Evolutionary conservation across 176 grass and related monocot genomes (phyloP), one percentile per base, ranked within the genome.

Genomic region (Neostapfia colusana): DNA sequence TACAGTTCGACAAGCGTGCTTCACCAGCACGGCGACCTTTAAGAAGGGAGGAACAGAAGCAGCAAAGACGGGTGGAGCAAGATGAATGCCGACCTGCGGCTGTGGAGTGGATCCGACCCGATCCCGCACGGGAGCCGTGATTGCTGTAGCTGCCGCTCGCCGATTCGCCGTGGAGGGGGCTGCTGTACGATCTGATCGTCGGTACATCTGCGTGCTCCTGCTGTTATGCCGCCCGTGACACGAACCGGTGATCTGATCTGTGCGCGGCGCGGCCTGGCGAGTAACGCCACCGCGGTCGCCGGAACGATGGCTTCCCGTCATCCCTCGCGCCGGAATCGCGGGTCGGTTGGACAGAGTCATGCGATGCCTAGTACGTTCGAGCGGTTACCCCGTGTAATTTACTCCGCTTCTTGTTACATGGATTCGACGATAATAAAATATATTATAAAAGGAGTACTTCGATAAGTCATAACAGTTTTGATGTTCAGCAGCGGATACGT

Each of bases 31-130:
- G 57, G 10, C 41, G 55, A n/a, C 3, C 13, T 17, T 25, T 6
- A 5, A 4, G 13, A 8, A n/a, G 9, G 6, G 7, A n/a, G 1
- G 21, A 18, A 53, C 0, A n/a, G 21, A 53, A 8, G 9, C 18
- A 1, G 5, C 12, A 61, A n/a, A 15, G 34, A 48, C 10, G 48
- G 20, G 15, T 5, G 42, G 15, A 3, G 45, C 2, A 26, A 25
- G 34, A 54, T 75, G 13, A 83, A 75, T 75, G 63, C 49, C 55
- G 36, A 20, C 40, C 31, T 31, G 31, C 31, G 3, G 31, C 31
- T 31, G 31, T 31, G 31, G 2, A 31, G 31, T 31, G 31, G 2
- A 31, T 31, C 31, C 31, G 31, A 58, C 23, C 55, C 21, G 26
- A 26, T 4, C 10, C 55, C 13, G 55, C 55, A 58, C 55, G 9